phyloP scores from a whole-genome alignment of 1,284 basidiomycete species.

The Ganoderma boninense region DNA sequence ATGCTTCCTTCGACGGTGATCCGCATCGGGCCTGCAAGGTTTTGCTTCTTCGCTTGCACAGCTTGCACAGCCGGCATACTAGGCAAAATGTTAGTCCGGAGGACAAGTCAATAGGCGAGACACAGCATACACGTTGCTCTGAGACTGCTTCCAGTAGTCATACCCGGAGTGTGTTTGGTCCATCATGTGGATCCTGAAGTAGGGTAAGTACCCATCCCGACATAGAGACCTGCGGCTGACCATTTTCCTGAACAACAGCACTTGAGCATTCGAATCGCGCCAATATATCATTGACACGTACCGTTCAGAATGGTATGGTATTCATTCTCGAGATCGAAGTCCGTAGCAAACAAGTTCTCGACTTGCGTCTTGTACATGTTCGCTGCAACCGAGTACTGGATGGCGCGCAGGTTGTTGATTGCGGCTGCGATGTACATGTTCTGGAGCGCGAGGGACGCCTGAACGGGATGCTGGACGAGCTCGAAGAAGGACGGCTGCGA shows the following conservation, averaged over 20 bases:
- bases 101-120: not conserved
- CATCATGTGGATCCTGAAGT: conserved; percentile 61
- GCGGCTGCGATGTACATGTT: conserved; percentile 66
- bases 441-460: conserved; percentile 64
- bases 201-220: not conserved
- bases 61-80: conserved; percentile 66
- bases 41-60: conserved; percentile 65
- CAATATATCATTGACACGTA: conserved; percentile 35
- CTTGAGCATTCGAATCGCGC: not conserved
- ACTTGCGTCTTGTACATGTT: conserved; percentile 65
- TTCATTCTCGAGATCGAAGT: conserved; percentile 65
- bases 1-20: conserved; percentile 67
- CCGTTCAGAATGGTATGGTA: conserved; percentile 69
- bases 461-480: conserved; percentile 69
- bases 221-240: conserved; percentile 37
- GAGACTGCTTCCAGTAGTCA: conserved; percentile 76
- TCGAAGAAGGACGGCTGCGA: conserved; percentile 72
- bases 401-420: conserved; percentile 67
- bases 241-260: conserved; percentile 57
- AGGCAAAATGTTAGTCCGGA: conserved; percentile 6
- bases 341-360: conserved; percentile 62
- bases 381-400: conserved; percentile 69
- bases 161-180: conserved; percentile 72
- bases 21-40: conserved; percentile 66
- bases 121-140: conserved; percentile 60